phyloP scores from a whole-genome alignment of 129 eudicot species.

The Rutidosis leptorrhynchoides region DNA sequence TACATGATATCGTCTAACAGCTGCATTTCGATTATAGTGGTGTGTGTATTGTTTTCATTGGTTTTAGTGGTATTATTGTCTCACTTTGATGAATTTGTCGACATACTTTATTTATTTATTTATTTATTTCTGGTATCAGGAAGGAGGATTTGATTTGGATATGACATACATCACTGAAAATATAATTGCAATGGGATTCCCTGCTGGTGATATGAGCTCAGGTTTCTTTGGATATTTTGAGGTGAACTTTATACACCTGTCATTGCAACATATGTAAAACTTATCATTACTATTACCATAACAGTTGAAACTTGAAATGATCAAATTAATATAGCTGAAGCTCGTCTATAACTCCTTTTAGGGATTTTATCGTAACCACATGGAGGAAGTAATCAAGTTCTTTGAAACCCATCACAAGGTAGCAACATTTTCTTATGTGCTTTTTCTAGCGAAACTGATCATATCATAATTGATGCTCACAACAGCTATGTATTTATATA shows the following conservation, averaged over 20 bases:
- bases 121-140: slow-evolving; percentile 40
- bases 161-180: slow-evolving; percentile 97
- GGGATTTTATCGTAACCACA: slow-evolving; percentile 96
- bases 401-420: slow-evolving; percentile 98
- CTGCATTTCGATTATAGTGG: background rate
- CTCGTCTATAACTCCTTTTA: slow-evolving; percentile 32
- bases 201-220: slow-evolving; percentile 99
- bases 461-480: background rate
- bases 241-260: slow-evolving; percentile 31
- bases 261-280: slow-evolving; percentile 9
- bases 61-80: slow-evolving; percentile 2
- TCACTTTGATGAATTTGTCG: background rate
- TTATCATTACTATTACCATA: background rate
- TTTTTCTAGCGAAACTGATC: slow-evolving; percentile 7
- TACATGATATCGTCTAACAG: background rate
- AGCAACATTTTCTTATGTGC: slow-evolving; percentile 11
- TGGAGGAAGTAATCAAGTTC: slow-evolving; percentile 97
- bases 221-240: slow-evolving; percentile 93
- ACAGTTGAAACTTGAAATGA: background rate
- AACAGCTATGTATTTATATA: background rate
- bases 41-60: background rate
- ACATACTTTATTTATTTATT: background rate
- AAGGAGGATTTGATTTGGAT: slow-evolving; percentile 95
- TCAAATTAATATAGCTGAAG: background rate
- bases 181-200: slow-evolving; percentile 98